phyloP scores from a whole-genome alignment of 495 filamentous ascomycete species.

The Astrothelium subdiscretum region DNA sequence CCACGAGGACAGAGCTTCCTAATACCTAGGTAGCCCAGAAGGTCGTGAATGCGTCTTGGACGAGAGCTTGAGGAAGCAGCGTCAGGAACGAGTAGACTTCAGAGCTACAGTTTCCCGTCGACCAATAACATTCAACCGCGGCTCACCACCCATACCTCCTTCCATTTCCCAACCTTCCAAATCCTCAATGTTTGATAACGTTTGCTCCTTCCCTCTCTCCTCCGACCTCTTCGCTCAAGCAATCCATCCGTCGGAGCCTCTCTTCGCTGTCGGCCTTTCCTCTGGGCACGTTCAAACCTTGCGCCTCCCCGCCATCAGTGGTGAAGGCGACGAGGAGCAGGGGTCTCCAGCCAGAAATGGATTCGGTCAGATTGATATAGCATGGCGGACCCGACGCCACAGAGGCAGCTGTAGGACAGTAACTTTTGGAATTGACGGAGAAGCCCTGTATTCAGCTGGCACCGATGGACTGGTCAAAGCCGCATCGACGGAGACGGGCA shows the following conservation, averaged over 20 bases:
- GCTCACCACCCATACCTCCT: neutral
- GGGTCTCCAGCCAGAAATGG: constrained; percentile 34
- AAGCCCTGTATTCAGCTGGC: constrained; percentile 72
- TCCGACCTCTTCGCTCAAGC: constrained; percentile 84
- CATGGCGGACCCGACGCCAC: constrained; percentile 80
- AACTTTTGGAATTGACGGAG: constrained; percentile 64
- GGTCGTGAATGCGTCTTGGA: no score
- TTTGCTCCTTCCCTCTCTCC: constrained; percentile 77
- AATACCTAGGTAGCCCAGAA: no score
- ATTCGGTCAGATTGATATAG: constrained; percentile 63
- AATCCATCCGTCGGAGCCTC: constrained; percentile 68
- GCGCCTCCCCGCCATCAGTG: constrained; percentile 49
- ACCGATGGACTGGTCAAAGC: constrained; percentile 85
- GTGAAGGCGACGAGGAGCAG: constrained; percentile 32
- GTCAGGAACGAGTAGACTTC: neutral
- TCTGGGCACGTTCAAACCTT: constrained; percentile 81
- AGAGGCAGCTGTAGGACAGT: constrained; percentile 82
- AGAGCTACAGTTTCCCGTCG: neutral
- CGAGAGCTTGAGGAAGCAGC: neutral
- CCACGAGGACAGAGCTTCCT: no score
- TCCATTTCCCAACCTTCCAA: neutral
- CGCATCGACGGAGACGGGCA: constrained; percentile 66
- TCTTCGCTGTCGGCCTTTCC: constrained; percentile 75
- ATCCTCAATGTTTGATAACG: constrained; percentile 59
- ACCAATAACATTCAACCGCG: neutral